Conservation (phyloP, 225 moss, liverwort and hornwort genomes). For the Polytrichum commune region DNA sequence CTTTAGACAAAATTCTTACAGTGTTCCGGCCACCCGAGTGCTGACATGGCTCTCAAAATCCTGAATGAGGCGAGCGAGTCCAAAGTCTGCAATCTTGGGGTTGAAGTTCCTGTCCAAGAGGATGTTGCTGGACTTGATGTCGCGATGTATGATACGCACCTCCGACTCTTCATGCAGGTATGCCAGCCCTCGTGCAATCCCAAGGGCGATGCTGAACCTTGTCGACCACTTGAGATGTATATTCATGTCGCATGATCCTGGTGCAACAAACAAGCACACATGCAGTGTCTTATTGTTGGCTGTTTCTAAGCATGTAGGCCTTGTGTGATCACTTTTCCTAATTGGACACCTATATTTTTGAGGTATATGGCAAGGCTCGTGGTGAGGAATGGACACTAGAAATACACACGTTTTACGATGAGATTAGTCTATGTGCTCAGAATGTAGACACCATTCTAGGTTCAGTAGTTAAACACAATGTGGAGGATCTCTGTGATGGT, state of each 20-base stretch:
- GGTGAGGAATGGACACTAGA: no score
- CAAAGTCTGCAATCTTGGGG: constrained; percentile 43
- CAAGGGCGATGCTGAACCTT: constrained; percentile 27
- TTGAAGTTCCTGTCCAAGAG: constrained; percentile 29
- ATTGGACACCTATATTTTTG: no score
- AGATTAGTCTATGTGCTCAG: no score
- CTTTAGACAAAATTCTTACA: constrained; percentile 14
- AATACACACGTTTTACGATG: no score
- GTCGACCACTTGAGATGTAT: constrained; percentile 20
- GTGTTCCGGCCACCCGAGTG: constrained; percentile 35
- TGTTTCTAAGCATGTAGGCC: no score
- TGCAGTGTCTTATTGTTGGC: no score
- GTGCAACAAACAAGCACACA: no score
- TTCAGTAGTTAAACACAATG: no score
- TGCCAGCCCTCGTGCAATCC: constrained; percentile 33
- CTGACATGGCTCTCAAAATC: constrained; percentile 38
- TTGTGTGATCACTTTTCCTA: no score
- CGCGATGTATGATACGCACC: constrained; percentile 21
- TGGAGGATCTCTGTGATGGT: no score
- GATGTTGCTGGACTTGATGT: constrained; percentile 39
- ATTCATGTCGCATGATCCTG: constrained; percentile 5
- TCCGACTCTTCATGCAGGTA: constrained; percentile 37
- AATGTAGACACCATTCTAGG: no score
- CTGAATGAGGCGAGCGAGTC: constrained; percentile 31
- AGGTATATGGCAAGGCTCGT: no score